Base-by-base conservation (phyloP, 2,329 filamentous ascomycete species). In the Cladosporium halotolerans region DNA sequence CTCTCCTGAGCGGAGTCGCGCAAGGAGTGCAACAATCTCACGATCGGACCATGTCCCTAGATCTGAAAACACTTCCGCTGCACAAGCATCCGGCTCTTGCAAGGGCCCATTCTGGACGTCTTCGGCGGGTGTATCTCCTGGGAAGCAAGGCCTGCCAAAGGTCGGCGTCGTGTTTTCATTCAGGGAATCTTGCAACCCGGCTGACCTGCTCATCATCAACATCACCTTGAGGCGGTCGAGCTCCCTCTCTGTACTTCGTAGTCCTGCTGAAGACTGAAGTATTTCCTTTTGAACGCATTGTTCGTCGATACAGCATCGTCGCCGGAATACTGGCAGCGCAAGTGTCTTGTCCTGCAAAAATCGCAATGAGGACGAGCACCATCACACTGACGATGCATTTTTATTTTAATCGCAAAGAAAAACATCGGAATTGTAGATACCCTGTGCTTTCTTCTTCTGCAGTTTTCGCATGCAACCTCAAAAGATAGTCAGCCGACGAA, bases 1-100 rank as follows among this genome's bases (percentile, higher is more conserved):
- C 7, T 53, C 44, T 11, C 44, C 51, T 16, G 43, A 14, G 16
- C 51, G 34, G 7, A 53, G 13, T 6, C 51, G 51, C 3, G 51
- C 44, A 6, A 53, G 38, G 9, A 48, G 14, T 5, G 39, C 7
- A 8, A 34, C 42, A 31, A 34, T 53, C 3, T 41, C 51, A 32
- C 33, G 23, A 38, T 53, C 51, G 14, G 51, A 48, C 8, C 13
- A 16, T 3, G 13, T 33, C 9, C 23, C 36, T 16, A 53, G 10
- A 9, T 43, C 44, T 2, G 9, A 3, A 5, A 53, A 28, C n/a
- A 53, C 4, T 4, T n/a, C 10, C 11, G 14, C 5, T n/a, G 34
- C 34, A 13, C 10, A 38, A 13, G 10, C 11, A 4, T 13, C 11
- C 11, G 34, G 5, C 11, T 38, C 34, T 13, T 6, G 10, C 14